phyloP scores from a whole-genome alignment of 2,329 filamentous ascomycete genomes.

The Lecanicillium sp. region DNA sequence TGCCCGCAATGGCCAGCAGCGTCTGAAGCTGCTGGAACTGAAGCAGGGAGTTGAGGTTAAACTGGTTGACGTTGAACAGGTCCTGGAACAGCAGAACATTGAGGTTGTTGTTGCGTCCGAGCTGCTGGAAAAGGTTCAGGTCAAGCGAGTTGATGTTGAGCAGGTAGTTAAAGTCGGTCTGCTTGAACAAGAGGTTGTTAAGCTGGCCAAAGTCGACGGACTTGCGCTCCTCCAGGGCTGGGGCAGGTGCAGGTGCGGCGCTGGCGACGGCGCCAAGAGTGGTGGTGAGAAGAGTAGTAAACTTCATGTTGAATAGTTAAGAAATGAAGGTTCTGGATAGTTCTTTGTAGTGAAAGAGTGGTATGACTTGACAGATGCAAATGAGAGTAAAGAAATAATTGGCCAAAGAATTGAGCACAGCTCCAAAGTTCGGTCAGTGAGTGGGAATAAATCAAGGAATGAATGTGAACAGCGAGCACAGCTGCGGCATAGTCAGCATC shows the following conservation, averaged over 20 bases:
- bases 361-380: slow-evolving; percentile 13
- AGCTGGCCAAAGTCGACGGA: slow-evolving; percentile 31
- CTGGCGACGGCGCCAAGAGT: slow-evolving; percentile 35
- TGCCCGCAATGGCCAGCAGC: slow-evolving; percentile 23
- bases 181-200: slow-evolving; percentile 31
- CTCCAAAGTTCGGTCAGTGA: slow-evolving; percentile 9
- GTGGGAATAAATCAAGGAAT: slow-evolving; percentile 10
- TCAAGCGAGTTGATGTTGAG: slow-evolving; percentile 38
- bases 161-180: slow-evolving; percentile 36
- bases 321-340: slow-evolving; percentile 23
- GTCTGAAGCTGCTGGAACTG: slow-evolving; percentile 33
- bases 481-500: not conserved
- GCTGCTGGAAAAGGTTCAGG: slow-evolving; percentile 31
- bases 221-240: slow-evolving; percentile 18
- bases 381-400: slow-evolving; percentile 19
- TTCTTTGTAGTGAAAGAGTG: slow-evolving; percentile 13
- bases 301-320: slow-evolving; percentile 32
- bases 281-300: slow-evolving; percentile 35
- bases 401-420: slow-evolving; percentile 13
- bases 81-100: slow-evolving; percentile 33
- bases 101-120: slow-evolving; percentile 35
- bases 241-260: slow-evolving; percentile 31
- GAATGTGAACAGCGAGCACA: slow-evolving; percentile 10
- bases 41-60: slow-evolving; percentile 32
- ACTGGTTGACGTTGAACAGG: slow-evolving; percentile 31